Conservation (phyloP, 1,284 basidiomycete genomes). For the Cutaneotrichosporon cavernicola region DNA sequence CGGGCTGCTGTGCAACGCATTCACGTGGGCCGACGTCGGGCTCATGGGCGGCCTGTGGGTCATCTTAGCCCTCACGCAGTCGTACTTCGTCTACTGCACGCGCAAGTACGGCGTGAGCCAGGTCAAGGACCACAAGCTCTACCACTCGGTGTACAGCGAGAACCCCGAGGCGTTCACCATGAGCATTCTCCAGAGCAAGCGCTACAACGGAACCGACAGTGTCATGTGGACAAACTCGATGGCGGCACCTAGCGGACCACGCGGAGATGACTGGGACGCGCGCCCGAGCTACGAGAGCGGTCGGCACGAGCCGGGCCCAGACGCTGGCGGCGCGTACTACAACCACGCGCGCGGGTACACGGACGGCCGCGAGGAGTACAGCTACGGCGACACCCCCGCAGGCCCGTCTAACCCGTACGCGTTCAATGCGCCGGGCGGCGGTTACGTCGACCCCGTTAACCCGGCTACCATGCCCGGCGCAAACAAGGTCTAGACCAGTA, state of each 20-base stretch:
- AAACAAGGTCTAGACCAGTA: neutral
- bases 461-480: neutral
- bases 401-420: constrained; percentile 17
- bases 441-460: constrained; percentile 18
- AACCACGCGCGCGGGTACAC: constrained; percentile 15
- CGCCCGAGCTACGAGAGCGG: constrained; percentile 60
- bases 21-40: constrained; percentile 87
- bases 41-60: constrained; percentile 83
- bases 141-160: constrained; percentile 65
- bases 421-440: constrained; percentile 21
- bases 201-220: constrained; percentile 61
- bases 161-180: constrained; percentile 61
- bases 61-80: constrained; percentile 71
- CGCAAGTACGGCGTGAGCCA: constrained; percentile 72
- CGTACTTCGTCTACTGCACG: constrained; percentile 59
- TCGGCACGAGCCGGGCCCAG: constrained; percentile 22
- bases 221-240: constrained; percentile 27
- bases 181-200: constrained; percentile 59
- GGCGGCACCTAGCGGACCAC: constrained; percentile 24
- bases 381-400: neutral
- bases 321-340: constrained; percentile 25
- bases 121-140: constrained; percentile 73
- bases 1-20: constrained; percentile 73
- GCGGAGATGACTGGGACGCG: constrained; percentile 67
- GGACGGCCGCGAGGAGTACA: constrained; percentile 8